Evolutionary conservation across 2,329 filamentous ascomycete genomes (phyloP), one percentile per base, ranked within the genome.

Genomic region (Dactylellina sp.): DNA sequence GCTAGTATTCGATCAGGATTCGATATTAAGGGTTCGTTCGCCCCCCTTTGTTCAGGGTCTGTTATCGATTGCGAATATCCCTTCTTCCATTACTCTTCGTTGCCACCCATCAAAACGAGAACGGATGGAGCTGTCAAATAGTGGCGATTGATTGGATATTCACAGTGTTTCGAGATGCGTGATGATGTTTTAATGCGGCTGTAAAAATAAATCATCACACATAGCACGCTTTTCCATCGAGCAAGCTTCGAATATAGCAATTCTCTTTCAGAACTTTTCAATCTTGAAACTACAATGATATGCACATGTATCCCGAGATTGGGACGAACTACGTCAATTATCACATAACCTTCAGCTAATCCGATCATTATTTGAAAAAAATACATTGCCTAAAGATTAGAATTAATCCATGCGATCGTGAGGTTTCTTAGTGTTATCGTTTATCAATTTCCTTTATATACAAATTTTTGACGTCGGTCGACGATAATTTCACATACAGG

Each of bases 121-220:
- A 57, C 63, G 53, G 53, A 46, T 44, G 24, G n/a, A n/a, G n/a
- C n/a, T 53, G 63, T 68, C 63, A 66, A 60, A 55, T 47, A 37
- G 56, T 70, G 64, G 55, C 47, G 47, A 61, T 40, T 56, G 64
- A 62, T 70, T 62, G 44, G 63, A 46, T 46, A n/a, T 53, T 53
- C 16, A 14, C 25, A n/a, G 37, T 50, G 37, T 25, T 25, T 60
- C 53, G 47, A 44, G 63, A 68, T 70, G 64, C 64, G 56, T 55
- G 64, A 70, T 70, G 64, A 70, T 70, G 56, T 40, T 24, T 32
- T 44, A 35, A 49, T 16, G 25, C 16, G 24, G 28, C 14, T 12
- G n/a, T 40, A 3, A 12, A 6, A 12, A 35, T 35, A n/a, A 50
- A 28, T 28, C 28, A 57, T 60, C 56, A 60, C 56, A 60, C 32